These are phyloP conservation scores for Podosphaera fusca DNA, from an alignment of 2,329 filamentous ascomycete species.

Conservation along the genomic window DNA sequence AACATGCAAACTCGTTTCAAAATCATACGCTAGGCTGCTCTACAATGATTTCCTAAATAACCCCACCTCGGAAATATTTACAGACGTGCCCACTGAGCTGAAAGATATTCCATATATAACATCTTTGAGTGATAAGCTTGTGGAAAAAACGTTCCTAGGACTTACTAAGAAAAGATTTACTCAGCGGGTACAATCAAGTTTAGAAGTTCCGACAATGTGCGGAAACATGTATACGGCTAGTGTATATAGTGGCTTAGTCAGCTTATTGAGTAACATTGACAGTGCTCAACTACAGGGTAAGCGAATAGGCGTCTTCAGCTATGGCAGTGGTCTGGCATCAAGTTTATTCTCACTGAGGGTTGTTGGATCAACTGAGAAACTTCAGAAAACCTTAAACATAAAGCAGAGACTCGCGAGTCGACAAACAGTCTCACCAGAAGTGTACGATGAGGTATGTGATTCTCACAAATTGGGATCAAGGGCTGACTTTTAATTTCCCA, in stretches of 20 bases:
- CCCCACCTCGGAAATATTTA: slow-evolving; percentile 42
- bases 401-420: slow-evolving; percentile 43
- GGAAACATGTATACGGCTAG: slow-evolving; percentile 40
- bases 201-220: slow-evolving; percentile 57
- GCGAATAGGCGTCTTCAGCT: slow-evolving; percentile 34
- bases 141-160: slow-evolving; percentile 72
- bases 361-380: slow-evolving; percentile 42
- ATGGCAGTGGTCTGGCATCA: slow-evolving; percentile 49
- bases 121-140: slow-evolving; percentile 56
- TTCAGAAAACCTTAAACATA: slow-evolving; percentile 46
- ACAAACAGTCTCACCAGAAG: slow-evolving; percentile 41
- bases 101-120: slow-evolving; percentile 58
- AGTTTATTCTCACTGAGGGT: slow-evolving; percentile 53
- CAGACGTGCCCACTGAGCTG: slow-evolving; percentile 52
- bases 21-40: slow-evolving; percentile 61
- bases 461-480: too few relatives aligned
- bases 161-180: slow-evolving; percentile 67
- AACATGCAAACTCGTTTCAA: slow-evolving; percentile 69
- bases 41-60: slow-evolving; percentile 69
- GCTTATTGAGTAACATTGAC: slow-evolving; percentile 28
- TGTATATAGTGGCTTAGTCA: slow-evolving; percentile 31
- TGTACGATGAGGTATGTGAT: slow-evolving; percentile 48
- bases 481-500: not conserved
- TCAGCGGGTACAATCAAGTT: slow-evolving; percentile 50
- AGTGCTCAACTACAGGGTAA: slow-evolving; percentile 33